Evolutionary conservation across 768 basidiomycete species (phyloP).

Genomic region (Coprinopsis cinerea): DNA sequence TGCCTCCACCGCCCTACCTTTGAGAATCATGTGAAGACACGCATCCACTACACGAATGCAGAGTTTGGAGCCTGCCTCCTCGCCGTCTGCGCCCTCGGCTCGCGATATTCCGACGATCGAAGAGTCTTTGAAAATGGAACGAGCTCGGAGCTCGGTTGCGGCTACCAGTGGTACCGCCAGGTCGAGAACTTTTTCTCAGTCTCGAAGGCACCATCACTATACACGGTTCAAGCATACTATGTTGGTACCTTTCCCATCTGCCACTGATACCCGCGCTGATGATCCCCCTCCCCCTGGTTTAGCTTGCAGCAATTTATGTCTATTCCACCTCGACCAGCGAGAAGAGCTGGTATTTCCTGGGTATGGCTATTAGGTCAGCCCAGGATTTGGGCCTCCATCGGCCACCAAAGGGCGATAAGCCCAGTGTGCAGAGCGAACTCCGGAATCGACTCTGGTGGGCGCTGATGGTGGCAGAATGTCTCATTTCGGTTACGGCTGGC

Average conservation of each 20-base stretch:
- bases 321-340: conserved; percentile 41
- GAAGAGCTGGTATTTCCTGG: conserved; percentile 45
- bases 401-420: conserved; percentile 25
- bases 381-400: conserved; percentile 57
- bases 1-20: conserved; percentile 58
- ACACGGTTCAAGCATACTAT: conserved; percentile 56
- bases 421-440: conserved; percentile 47
- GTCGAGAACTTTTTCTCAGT: conserved; percentile 50
- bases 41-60: conserved; percentile 35
- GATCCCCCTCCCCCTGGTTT: neutral
- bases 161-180: conserved; percentile 49
- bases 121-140: conserved; percentile 22
- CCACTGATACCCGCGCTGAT: neutral
- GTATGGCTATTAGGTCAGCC: conserved; percentile 50
- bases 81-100: conserved; percentile 50
- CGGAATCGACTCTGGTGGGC: conserved; percentile 54
- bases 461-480: conserved; percentile 16
- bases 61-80: conserved; percentile 47
- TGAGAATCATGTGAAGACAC: conserved; percentile 32
- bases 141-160: conserved; percentile 33
- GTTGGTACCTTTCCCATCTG: conserved; percentile 27
- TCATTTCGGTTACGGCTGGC: conserved; percentile 37
- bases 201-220: conserved; percentile 47
- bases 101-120: conserved; percentile 45
- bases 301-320: conserved; percentile 38